Evolutionary conservation across 805 yeast species (phyloP).

Genomic region (Monosporozyma unispora): DNA sequence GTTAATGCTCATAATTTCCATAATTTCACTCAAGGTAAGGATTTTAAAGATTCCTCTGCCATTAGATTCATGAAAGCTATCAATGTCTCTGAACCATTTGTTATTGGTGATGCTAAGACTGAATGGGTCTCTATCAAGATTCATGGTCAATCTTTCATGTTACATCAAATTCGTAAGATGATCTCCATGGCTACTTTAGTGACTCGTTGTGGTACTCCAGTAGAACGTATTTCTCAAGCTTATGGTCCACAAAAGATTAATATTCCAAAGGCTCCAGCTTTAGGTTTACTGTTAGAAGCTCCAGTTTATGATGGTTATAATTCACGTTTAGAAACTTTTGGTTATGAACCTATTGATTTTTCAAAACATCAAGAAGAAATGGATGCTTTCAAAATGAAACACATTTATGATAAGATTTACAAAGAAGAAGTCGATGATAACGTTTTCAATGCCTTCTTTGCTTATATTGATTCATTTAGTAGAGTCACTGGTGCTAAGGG

Average conservation of each 20-base stretch:
- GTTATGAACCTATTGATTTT: constrained; percentile 69
- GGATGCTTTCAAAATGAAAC: constrained; percentile 78
- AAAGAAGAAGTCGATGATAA: constrained; percentile 83
- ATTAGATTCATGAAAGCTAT: constrained; percentile 72
- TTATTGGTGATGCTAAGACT: constrained; percentile 81
- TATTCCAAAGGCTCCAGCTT: constrained; percentile 95
- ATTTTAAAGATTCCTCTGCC: constrained; percentile 77
- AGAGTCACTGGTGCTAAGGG: constrained; percentile 45
- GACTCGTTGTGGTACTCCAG: constrained; percentile 79
- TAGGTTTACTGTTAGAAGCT: constrained; percentile 80
- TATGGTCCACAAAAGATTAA: constrained; percentile 68
- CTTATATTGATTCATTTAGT: constrained; percentile 75
- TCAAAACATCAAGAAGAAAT: constrained; percentile 56
- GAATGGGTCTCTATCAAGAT: constrained; percentile 95
- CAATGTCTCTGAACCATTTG: constrained; percentile 77
- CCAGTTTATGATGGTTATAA: constrained; percentile 90
- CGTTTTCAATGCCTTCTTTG: constrained; percentile 82
- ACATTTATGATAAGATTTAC: constrained; percentile 86
- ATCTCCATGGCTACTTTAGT: constrained; percentile 87
- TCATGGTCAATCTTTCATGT: constrained; percentile 97
- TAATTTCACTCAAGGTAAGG: constrained; percentile 76
- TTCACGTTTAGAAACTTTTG: constrained; percentile 57
- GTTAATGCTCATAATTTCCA: constrained; percentile 90
- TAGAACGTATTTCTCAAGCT: constrained; percentile 64
- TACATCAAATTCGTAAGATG: constrained; percentile 97